A percentile compares a stretch with the other conserved stretches of the same genome.
phyloP scores from a whole-genome alignment of 192 early-diverging fungal species.

The Jimgerdemannia lactiflua region DNA sequence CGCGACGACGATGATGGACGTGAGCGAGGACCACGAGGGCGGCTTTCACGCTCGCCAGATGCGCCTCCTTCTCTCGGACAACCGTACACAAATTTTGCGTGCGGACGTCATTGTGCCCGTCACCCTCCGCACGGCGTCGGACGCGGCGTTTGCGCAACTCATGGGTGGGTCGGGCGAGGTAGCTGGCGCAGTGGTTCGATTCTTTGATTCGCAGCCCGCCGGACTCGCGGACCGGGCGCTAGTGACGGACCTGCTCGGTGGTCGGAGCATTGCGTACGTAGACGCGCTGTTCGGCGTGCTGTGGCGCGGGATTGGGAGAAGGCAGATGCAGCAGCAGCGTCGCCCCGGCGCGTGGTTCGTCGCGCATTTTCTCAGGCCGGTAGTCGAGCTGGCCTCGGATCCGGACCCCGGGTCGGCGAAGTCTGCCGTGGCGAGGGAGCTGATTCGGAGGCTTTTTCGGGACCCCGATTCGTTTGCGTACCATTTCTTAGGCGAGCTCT shows the following conservation, averaged over 20 bases:
- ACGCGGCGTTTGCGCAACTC: not conserved
- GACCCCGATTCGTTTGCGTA: not conserved
- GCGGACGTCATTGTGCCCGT: not conserved
- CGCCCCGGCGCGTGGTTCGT: not conserved
- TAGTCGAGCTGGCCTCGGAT: not conserved
- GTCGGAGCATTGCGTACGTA: not conserved
- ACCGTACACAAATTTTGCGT: not conserved
- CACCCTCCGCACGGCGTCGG: not conserved
- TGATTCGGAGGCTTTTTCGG: not conserved
- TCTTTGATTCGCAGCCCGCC: not conserved
- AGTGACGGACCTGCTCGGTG: not conserved
- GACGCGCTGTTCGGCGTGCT: not conserved
- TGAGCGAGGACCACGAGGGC: not conserved
- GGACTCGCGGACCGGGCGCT: not conserved
- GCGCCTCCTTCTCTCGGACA: not conserved
- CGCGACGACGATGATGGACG: not conserved
- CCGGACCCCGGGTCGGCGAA: not conserved
- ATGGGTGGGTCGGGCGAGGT: not conserved
- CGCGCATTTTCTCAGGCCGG: not conserved
- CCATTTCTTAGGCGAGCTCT: not conserved
- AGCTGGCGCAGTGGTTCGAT: not conserved
- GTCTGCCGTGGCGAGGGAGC: not conserved
- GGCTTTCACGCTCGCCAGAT: not conserved
- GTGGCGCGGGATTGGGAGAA: not conserved
- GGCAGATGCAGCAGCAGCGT: not conserved